Conservation (phyloP, 345 rosid species). For the Lenwebbia sp. region DNA sequence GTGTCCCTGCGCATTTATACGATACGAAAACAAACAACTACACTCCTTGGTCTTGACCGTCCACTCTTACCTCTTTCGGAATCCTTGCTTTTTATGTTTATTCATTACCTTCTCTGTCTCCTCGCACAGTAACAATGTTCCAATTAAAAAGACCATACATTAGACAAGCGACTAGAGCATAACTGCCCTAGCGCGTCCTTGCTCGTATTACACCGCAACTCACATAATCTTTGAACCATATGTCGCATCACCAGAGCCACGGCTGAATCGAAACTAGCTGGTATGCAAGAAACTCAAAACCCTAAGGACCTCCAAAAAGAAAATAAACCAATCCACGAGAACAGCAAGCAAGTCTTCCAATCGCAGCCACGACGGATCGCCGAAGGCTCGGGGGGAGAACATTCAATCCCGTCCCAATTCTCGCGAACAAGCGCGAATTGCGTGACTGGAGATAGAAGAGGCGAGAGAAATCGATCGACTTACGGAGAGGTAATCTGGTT, state of each 20-base stretch:
- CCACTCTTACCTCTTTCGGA: neutral
- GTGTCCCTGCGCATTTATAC: neutral
- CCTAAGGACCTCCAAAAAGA: neutral
- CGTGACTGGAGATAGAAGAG: neutral
- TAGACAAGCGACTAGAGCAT: neutral
- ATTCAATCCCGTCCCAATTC: neutral
- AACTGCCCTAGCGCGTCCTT: neutral
- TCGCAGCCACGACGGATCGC: neutral
- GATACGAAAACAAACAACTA: neutral
- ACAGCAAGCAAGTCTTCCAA: neutral
- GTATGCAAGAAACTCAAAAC: neutral
- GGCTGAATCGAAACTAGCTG: neutral
- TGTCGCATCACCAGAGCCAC: neutral
- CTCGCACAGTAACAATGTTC: neutral
- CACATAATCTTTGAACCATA: neutral
- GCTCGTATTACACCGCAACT: neutral
- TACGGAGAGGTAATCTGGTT: conserved; percentile 69
- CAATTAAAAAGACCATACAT: neutral
- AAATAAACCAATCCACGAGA: neutral
- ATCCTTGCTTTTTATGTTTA: neutral
- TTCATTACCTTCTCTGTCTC: neutral
- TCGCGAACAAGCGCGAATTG: neutral
- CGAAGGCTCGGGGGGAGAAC: neutral
- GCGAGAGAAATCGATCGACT: neutral
- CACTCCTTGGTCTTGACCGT: neutral